phyloP scores from a whole-genome alignment of 371 early-diverging fungal genomes.

The Zancudomyces culisetae region DNA sequence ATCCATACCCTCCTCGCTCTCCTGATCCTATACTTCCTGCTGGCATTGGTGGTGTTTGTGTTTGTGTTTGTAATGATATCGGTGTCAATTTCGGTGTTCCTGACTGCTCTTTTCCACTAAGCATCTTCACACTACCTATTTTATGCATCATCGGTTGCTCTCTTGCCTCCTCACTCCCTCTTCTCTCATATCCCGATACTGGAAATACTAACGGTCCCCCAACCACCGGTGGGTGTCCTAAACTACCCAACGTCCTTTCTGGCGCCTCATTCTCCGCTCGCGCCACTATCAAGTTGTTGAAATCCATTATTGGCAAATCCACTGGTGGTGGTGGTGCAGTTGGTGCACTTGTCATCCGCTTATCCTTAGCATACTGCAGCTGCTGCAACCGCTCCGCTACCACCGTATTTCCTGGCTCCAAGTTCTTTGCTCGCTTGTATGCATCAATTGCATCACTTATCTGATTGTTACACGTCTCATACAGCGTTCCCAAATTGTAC shows the following conservation, averaged over 20 bases:
- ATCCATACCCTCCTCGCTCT: no score
- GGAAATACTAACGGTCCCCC: not conserved
- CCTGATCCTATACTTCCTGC: not conserved
- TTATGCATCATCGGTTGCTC: not conserved
- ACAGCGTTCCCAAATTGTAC: constrained; percentile 90
- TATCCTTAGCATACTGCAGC: constrained; percentile 14
- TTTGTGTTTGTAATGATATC: not conserved
- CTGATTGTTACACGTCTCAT: constrained; percentile 95
- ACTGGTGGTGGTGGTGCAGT: constrained; percentile 16
- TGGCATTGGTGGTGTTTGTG: not conserved
- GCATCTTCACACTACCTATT: not conserved
- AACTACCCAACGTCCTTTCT: constrained; percentile 15
- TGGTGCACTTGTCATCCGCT: constrained; percentile 8
- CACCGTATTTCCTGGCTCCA: constrained; percentile 65
- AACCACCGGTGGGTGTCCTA: constrained; percentile 19
- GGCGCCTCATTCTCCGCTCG: constrained; percentile 10
- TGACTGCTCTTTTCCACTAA: no score
- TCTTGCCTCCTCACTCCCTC: not conserved
- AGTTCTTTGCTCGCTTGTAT: constrained; percentile 77
- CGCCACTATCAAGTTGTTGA: constrained; percentile 8
- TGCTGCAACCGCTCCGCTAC: constrained; percentile 43
- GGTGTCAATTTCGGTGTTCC: not conserved
- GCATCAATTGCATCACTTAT: constrained; percentile 92
- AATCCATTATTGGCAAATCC: constrained; percentile 13
- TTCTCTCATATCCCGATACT: not conserved